Evolutionary conservation across 176 grass and related monocot genomes (phyloP), one percentile per base, ranked within the genome.

Genomic region (Eleusine indica): DNA sequence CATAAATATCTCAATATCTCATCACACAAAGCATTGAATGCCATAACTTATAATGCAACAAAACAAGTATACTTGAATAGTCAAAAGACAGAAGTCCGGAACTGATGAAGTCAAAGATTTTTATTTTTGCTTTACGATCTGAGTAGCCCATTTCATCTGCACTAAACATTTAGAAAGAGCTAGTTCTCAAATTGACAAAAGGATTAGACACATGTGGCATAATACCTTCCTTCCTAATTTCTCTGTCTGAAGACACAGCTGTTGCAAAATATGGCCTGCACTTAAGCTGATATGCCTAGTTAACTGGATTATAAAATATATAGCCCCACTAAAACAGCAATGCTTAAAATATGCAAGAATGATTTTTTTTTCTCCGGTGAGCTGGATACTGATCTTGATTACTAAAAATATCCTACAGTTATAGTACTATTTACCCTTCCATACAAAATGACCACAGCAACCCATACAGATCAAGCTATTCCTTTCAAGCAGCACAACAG

Each of bases 391-490:
- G 64, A 76, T 87, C 42, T 80, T 52, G 6, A 44, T 87, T 66
- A 66, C 69, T 57, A 75, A 57, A 19, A 30, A 79, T 47, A 83
- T 79, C 79, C 61, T 74, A 80, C 39, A 29, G 80, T 14, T 22
- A 60, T 40, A 46, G 1, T 9, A 60, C 2, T 42, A 68, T 11
- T 79, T 52, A 41, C 49, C 22, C 61, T 74, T 68, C 35, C 71
- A 61, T 68, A 56, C 73, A 78, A 72, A 83, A 72, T 82, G 66
- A 39, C 60, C 19, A 28, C 58, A 86, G 54, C 68, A 21, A 57
- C 70, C 22, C 44, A 29, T 10, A 37, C 43, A 67, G 6, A 35
- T 16, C 19, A 74, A 80, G 9, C 63, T 18, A 73, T 70, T 29
- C 29, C 5, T 53, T 81, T 38, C 21, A 78, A 73, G 73, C 42